Evolutionary conservation across 495 filamentous ascomycete genomes (phyloP).

Genomic region (Neurospora africana): DNA sequence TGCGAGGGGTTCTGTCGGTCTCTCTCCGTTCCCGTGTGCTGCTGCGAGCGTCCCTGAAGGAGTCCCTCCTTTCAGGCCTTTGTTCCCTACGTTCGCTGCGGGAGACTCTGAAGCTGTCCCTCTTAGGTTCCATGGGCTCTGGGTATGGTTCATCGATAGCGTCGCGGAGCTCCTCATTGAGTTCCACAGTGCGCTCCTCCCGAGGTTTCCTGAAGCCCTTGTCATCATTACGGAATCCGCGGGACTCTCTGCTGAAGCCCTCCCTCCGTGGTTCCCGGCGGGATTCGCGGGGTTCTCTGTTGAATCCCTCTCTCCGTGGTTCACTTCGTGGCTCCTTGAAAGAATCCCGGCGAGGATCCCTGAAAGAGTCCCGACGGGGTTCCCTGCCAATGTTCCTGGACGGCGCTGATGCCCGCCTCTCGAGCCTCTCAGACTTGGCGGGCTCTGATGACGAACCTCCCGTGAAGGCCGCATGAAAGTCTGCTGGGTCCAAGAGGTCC

Average conservation of each 20-base stretch:
- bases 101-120: not conserved
- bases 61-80: not conserved
- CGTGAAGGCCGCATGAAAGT: not conserved
- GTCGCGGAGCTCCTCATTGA: not conserved
- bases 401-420: not conserved
- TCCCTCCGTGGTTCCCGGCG: not conserved
- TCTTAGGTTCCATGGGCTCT: not conserved
- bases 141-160: not conserved
- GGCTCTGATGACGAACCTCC: not conserved
- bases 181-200: not conserved
- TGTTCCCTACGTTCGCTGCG: not conserved
- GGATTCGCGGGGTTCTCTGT: not conserved
- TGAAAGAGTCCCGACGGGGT: not conserved
- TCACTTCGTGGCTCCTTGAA: not conserved
- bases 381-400: not conserved
- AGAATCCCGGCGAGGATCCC: not conserved
- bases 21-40: not conserved
- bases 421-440: not conserved
- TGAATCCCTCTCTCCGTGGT: slow-evolving; percentile 1
- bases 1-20: not conserved
- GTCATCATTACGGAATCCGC: not conserved
- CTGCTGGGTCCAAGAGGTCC: not conserved
- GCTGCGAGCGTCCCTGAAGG: not conserved
- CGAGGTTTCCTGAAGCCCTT: not conserved
- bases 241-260: slow-evolving; percentile 1